Conservation (phyloP, 2,329 filamentous ascomycete species). For the Xylaria sp. region DNA sequence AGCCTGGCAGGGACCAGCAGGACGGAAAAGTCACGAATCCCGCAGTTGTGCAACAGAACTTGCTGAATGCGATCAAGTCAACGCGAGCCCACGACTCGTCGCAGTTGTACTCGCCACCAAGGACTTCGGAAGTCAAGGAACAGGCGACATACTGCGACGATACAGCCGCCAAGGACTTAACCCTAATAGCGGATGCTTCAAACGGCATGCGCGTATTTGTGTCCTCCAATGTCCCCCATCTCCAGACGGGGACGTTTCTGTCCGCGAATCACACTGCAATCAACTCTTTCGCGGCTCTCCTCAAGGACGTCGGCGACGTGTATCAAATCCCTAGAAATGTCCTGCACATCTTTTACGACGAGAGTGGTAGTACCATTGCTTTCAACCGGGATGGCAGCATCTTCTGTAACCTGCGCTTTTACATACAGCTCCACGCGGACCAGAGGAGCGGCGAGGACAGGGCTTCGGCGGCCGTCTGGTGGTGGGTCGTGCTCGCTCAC, state of each 20-base stretch:
- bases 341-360: conserved; percentile 90
- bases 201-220: conserved; percentile 81
- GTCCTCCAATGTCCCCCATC: conserved; percentile 61
- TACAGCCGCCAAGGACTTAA: conserved; percentile 77
- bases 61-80: conserved; percentile 81
- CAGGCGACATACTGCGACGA: conserved; percentile 88
- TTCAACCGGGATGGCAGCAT: conserved; percentile 90
- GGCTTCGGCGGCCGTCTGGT: conserved; percentile 81
- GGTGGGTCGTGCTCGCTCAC: conserved; percentile 96
- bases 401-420: conserved; percentile 94
- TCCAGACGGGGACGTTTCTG: conserved; percentile 68
- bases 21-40: conserved; percentile 69
- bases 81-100: conserved; percentile 81
- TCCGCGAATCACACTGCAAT: conserved; percentile 69
- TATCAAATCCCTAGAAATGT: conserved; percentile 76
- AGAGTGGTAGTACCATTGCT: conserved; percentile 82
- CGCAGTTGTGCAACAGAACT: conserved; percentile 72
- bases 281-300: conserved; percentile 74
- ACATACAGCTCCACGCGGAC: conserved; percentile 77
- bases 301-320: conserved; percentile 75
- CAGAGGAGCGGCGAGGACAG: conserved; percentile 61
- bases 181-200: conserved; percentile 74
- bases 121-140: conserved; percentile 80
- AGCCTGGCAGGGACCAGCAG: conserved; percentile 43
- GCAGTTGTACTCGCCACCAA: conserved; percentile 76